Evolutionary conservation across 257 asterid genomes (phyloP), one percentile per base, ranked within the genome.

Genomic region (Ligustrum vulgare): DNA sequence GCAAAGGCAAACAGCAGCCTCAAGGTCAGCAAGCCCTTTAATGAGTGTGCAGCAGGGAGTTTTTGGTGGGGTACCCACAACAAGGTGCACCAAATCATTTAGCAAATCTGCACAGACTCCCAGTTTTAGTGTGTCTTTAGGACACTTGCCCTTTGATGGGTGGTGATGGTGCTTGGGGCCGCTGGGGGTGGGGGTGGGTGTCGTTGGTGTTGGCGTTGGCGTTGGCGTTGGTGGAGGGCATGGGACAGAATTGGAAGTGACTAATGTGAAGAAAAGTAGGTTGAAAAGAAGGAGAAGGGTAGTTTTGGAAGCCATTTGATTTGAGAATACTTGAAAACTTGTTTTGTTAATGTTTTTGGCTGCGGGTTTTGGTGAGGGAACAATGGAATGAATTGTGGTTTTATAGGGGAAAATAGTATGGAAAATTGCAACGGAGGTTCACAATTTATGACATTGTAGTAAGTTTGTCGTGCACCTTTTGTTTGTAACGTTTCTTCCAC

Each of bases 81-180:
- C 65, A 4, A 74, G 20, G 22, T 60, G 72, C 0, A 79, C 15
- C 68, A 79, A 74, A 7, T 72, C 82, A 3, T 71, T 58, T 1
- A 79, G 79, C 72, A 79, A 79, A 33, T 79, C 36, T 12, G 82
- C 82, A 47, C 82, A 79, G 11, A 74, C 82, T 22, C 79, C 82
- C 67, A 79, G 63, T 74, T 79, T 79, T 9, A 79, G 82, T 65
- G 82, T 25, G 22, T 79, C 82, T 63, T 33, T 73, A 2, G 82
- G 82, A 63, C 82, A 79, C 23, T 37, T 45, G 54, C 77, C 81
- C 35, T 60, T 64, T n/a, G 62, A 51, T 51, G 22, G 25, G 60
- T 49, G 60, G 73, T 56, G 65, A 13, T 76, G 35, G 49, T 54
- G 72, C 37, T 63, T 1, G 34, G 3, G 72, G 73, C 13, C 2